phyloP scores from a whole-genome alignment of 2,329 filamentous ascomycete genomes.

The Fusarium keratoplasticum region DNA sequence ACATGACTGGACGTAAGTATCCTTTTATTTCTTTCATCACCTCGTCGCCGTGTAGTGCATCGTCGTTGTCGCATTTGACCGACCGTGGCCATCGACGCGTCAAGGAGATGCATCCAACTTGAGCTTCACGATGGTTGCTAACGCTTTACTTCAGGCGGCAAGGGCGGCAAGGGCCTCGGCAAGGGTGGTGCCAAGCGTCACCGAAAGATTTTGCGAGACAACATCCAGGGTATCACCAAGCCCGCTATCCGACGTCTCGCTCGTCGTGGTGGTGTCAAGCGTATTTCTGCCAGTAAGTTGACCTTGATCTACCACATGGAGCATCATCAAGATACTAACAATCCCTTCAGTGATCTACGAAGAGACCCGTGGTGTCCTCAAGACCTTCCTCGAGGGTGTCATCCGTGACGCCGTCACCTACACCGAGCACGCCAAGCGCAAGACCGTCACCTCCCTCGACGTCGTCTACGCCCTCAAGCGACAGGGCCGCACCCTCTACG shows the following conservation, averaged over 20 bases:
- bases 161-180: conserved; percentile 97
- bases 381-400: conserved; percentile 82
- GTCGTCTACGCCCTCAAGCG: conserved; percentile 77
- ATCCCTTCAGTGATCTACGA: conserved; percentile 74
- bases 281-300: conserved; percentile 91
- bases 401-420: conserved; percentile 83
- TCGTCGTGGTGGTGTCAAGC: conserved; percentile 99
- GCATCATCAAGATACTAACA: conserved; percentile 23
- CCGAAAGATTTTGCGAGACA: conserved; percentile 99
- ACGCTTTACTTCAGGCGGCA: conserved; percentile 75
- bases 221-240: conserved; percentile 99
- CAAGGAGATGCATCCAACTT: background rate
- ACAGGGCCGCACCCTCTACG: conserved; percentile 83
- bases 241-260: conserved; percentile 98
- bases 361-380: conserved; percentile 81
- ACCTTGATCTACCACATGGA: conserved; percentile 17
- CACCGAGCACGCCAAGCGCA: conserved; percentile 84
- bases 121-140: conserved; percentile 51
- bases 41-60: background rate
- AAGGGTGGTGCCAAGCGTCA: conserved; percentile 99
- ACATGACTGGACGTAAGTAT: conserved; percentile 80
- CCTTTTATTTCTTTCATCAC: conserved; percentile 14
- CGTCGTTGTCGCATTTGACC: background rate
- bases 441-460: conserved; percentile 79
- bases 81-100: background rate